Percentiles rank a stretch among this genome's conserved stretches.
Conservation (phyloP, 73 alveolate genomes). For the Breviolum minutum region DNA sequence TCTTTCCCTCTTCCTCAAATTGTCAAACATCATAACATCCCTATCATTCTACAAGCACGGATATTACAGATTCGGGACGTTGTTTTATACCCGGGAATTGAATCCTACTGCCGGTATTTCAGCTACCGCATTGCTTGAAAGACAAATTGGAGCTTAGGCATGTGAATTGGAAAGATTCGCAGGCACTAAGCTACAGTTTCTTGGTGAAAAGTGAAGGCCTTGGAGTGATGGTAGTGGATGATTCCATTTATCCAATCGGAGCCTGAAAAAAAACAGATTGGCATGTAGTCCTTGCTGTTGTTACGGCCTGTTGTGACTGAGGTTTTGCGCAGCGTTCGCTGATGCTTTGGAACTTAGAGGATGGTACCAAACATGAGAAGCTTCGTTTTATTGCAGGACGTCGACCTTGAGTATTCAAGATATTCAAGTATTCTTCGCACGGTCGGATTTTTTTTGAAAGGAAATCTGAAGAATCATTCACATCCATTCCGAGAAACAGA, state of each 20-base stretch:
- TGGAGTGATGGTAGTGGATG: not conserved
- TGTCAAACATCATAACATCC: no score
- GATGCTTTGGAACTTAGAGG: conserved; percentile 31
- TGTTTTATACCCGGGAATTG: no score
- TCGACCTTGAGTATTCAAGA: no score
- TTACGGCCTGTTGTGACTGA: not conserved
- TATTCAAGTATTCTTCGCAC: not conserved
- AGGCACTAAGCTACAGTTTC: conserved; percentile 52
- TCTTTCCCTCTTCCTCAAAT: no score
- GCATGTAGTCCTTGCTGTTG: not conserved
- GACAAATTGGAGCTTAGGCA: not conserved
- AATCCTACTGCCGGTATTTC: no score
- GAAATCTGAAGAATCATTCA: no score
- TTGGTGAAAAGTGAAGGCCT: not conserved
- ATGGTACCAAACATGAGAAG: conserved; percentile 26
- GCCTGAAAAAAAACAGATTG: not conserved
- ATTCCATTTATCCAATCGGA: not conserved
- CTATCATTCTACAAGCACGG: no score
- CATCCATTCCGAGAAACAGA: no score
- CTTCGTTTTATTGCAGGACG: not conserved
- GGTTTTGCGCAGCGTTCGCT: conserved; percentile 36
- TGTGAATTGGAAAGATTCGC: conserved; percentile 5
- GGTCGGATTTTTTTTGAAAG: not conserved
- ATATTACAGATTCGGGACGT: no score
- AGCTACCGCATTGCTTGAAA: not conserved